These are phyloP conservation scores for Diversispora eburnea DNA, from an alignment of 192 early-diverging fungal species.

Conservation along the genomic window DNA sequence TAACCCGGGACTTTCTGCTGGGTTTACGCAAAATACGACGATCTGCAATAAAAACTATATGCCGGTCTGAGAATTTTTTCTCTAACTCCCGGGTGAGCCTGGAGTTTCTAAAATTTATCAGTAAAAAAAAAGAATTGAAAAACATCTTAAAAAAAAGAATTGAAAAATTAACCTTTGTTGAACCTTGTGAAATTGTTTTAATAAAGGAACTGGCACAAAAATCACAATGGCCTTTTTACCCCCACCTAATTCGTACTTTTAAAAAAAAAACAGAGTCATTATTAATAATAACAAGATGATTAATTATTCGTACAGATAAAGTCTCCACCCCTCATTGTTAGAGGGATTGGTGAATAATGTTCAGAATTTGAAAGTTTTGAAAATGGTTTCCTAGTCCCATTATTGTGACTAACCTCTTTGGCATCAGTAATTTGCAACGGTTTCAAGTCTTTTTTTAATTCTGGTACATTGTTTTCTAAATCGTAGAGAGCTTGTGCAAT, in stretches of 20 bases:
- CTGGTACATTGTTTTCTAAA: conserved; percentile 91
- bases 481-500: conserved; percentile 96
- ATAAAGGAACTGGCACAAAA: conserved; percentile 93
- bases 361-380: not conserved
- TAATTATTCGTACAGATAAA: no score
- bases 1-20: conserved; percentile 79
- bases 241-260: conserved; percentile 83
- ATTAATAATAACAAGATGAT: not conserved
- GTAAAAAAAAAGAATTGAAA: not conserved
- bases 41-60: conserved; percentile 90
- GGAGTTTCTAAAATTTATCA: not conserved
- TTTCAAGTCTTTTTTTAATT: conserved; percentile 95
- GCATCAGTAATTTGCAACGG: conserved; percentile 91
- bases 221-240: conserved; percentile 96
- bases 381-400: not conserved
- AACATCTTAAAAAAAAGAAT: not conserved
- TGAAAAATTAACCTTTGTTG: conserved; percentile 62
- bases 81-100: conserved; percentile 97
- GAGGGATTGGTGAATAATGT: no score
- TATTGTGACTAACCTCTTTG: conserved; percentile 74
- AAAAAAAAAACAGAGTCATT: not conserved
- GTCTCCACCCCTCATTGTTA: no score
- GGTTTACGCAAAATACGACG: conserved; percentile 96
- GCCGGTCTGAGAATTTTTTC: conserved; percentile 99
- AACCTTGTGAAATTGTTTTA: conserved; percentile 96